Base-by-base conservation (phyloP, 2,329 filamentous ascomycete genomes). In the Xylaria sp. region DNA sequence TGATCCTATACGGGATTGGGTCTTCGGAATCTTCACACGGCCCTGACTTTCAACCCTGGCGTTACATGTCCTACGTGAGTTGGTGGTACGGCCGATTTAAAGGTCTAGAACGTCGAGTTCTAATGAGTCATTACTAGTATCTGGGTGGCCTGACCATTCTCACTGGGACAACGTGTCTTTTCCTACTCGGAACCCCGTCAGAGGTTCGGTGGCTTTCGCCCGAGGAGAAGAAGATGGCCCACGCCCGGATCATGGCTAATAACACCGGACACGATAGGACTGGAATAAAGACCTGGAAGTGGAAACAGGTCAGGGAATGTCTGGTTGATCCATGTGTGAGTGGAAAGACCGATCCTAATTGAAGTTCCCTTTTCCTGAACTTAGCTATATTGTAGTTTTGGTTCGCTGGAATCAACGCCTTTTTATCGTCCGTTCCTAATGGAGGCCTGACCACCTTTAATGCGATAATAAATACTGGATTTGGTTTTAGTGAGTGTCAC, bases 1-100 rank as follows among this genome's bases (percentile, higher is more conserved):
- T 80, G 44, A 75, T 79, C 29, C 74, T 80, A 5, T 81, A 80
- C 62, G 78, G 75, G 5, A 80, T 80, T 51, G 78, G 79, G 6
- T 70, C 75, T 0, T 66, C 77, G 1, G 71, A 77, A 55, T 73
- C 69, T 1, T 66, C 72, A 15, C 70, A 68, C 25, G 66, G 73
- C 1, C 70, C 75, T 4, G 74, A 74, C 3, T 76, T 77, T 20
- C 69, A 80, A 66, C 73, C 79, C 0, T 81, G 78, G 79, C 71
- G 79, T 20, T 80, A 79, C 62, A 80, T 80, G 74, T 78, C 76
- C 11, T 79, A 79, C 63, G 74, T 77, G 50, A 72, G 75, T 70
- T 50, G 33, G 27, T 49, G 44, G 31, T 42, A 65, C 62, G 27
- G 64, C 50, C 9, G 15, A 20, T 50, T 33, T 53, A 27, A 31